Percentiles rank a stretch among this genome's conserved stretches.
Conservation (phyloP, 1,139 yeast genomes). For the Pneumocystis sp. region DNA sequence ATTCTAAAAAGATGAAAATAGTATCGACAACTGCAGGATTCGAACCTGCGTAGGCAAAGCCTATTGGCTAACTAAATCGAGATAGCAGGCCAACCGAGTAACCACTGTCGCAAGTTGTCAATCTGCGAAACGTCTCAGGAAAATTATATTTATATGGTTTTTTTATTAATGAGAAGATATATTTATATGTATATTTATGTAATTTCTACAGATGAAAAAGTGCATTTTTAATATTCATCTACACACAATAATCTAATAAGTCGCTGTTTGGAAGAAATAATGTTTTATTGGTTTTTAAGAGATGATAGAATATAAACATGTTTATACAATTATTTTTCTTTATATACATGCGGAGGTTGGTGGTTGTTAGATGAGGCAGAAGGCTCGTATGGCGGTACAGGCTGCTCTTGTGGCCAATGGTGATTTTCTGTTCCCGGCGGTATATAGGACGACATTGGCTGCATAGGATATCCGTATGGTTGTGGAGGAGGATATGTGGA, state of each 20-base stretch:
- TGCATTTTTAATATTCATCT: no score
- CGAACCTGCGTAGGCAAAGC: constrained; percentile 1
- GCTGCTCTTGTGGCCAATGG: neutral
- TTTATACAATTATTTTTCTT: neutral
- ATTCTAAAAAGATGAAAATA: neutral
- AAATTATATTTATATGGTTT: neutral
- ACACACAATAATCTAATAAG: no score
- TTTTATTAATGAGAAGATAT: neutral
- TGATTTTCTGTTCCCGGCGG: neutral
- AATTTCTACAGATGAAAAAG: no score
- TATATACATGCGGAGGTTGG: neutral
- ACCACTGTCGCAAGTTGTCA: constrained; percentile 1
- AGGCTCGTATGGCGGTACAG: neutral
- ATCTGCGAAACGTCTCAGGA: neutral
- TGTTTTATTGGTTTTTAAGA: neutral
- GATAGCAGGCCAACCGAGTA: constrained; percentile 1
- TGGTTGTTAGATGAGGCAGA: neutral
- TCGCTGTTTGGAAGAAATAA: neutral
- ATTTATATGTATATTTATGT: no score
- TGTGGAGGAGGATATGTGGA: constrained; percentile 5
- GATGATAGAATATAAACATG: neutral
- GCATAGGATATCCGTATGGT: neutral
- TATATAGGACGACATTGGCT: neutral
- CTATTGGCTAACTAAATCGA: neutral
- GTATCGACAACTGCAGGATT: neutral